Conservation (phyloP, 495 filamentous ascomycete species). For the Neurospora sp. region DNA sequence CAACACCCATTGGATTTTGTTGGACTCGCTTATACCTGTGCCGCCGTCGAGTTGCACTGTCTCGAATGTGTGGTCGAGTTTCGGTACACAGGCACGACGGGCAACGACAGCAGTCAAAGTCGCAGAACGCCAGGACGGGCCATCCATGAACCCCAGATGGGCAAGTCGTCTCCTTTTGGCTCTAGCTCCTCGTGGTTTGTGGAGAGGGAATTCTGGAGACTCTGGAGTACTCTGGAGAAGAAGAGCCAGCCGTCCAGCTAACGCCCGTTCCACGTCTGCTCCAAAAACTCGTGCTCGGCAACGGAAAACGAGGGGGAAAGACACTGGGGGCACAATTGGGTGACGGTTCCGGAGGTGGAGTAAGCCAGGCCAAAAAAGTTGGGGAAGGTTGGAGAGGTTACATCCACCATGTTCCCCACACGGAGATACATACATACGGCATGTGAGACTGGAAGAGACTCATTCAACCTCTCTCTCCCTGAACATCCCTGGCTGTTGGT, state of each 20-base stretch:
- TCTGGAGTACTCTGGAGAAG: not conserved
- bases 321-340: not conserved
- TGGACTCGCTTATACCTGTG: not conserved
- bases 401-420: not conserved
- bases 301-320: not conserved
- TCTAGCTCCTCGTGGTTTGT: not conserved
- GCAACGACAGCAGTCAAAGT: not conserved
- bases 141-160: not conserved
- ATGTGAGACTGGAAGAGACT: not conserved
- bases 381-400: conserved; percentile 20
- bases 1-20: not conserved
- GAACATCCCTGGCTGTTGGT: not conserved
- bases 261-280: not conserved
- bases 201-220: not conserved
- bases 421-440: not conserved
- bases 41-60: not conserved
- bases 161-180: not conserved
- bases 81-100: not conserved
- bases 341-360: not conserved
- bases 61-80: not conserved
- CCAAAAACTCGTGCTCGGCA: not conserved
- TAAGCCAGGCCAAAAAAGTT: conserved; percentile 5
- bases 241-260: not conserved
- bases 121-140: not conserved
- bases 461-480: not conserved